Evolutionary conservation across 371 early-diverging fungal genomes (phyloP).

Genomic region (Batrachochytrium dendrobatidis): DNA sequence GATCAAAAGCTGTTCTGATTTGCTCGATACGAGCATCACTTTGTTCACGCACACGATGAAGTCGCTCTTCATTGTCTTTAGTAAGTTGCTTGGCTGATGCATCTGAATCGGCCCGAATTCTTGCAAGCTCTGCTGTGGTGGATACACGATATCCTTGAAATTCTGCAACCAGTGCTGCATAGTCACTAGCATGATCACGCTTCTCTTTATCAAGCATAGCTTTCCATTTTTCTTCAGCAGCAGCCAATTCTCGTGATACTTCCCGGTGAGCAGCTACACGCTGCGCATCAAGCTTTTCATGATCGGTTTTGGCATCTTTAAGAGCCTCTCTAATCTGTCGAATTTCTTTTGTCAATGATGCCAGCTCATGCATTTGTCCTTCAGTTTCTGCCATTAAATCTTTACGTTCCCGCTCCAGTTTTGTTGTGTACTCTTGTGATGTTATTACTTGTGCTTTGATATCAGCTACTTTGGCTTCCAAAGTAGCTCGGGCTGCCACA

Average conservation of each 20-base stretch:
- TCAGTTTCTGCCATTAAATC: neutral
- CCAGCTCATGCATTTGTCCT: neutral
- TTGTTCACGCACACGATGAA: constrained; percentile 1
- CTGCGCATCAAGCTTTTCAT: neutral
- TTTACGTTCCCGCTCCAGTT: constrained; percentile 5
- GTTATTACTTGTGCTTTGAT: neutral
- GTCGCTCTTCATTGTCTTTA: constrained; percentile 1
- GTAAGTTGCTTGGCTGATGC: neutral
- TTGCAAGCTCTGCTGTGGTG: neutral
- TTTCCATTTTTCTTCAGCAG: constrained; percentile 1
- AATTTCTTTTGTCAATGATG: neutral
- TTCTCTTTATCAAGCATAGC: neutral
- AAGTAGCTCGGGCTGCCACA: neutral
- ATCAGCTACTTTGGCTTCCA: neutral
- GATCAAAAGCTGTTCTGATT: neutral
- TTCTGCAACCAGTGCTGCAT: neutral
- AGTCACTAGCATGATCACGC: neutral
- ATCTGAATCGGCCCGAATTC: constrained; percentile 8
- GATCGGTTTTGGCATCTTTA: neutral
- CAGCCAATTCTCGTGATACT: neutral
- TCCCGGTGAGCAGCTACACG: neutral
- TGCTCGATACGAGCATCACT: neutral
- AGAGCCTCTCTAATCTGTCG: constrained; percentile 1
- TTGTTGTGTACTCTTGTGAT: neutral
- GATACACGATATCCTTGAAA: neutral